Evolutionary conservation across 1,284 basidiomycete genomes (phyloP).

Genomic region (Ganoderma sinense): DNA sequence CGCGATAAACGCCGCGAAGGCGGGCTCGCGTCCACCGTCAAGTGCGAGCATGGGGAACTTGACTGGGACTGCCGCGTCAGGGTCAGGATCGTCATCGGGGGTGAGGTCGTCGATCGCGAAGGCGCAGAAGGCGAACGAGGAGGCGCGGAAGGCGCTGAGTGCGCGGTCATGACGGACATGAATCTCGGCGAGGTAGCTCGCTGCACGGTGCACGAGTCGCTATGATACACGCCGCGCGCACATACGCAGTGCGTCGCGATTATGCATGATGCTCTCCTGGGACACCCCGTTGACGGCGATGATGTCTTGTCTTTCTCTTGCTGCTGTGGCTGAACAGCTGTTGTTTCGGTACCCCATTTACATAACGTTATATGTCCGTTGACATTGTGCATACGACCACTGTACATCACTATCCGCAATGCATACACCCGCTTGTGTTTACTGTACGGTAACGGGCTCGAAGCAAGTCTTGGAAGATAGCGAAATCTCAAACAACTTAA

Average conservation of each 20-base stretch:
- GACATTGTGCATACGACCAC: slow-evolving; percentile 12
- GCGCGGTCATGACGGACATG: slow-evolving; percentile 18
- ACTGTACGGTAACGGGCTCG: not conserved
- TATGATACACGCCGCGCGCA: not conserved
- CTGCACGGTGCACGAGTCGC: slow-evolving; percentile 1
- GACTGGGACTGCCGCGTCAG: slow-evolving; percentile 4
- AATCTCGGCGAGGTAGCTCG: not conserved
- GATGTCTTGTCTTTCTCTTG: slow-evolving; percentile 11
- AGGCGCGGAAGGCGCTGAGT: slow-evolving; percentile 55
- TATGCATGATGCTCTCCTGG: slow-evolving; percentile 15
- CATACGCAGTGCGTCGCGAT: not conserved
- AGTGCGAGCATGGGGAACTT: slow-evolving; percentile 6
- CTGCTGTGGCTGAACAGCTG: slow-evolving; percentile 14
- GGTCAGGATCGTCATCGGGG: slow-evolving; percentile 1
- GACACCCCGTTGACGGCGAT: slow-evolving; percentile 21
- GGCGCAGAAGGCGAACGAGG: slow-evolving; percentile 57
- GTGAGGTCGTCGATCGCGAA: slow-evolving; percentile 50
- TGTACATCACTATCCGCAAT: slow-evolving; percentile 18
- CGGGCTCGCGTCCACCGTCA: slow-evolving; percentile 32
- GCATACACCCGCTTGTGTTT: not conserved
- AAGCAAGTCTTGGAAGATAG: not conserved
- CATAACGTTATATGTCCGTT: slow-evolving; percentile 20
- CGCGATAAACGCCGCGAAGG: slow-evolving; percentile 61
- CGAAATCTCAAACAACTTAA: not conserved
- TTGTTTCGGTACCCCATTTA: slow-evolving; percentile 12